Percentiles rank a stretch among this genome's conserved stretches.
These are phyloP conservation scores for Scytalidium sp. DNA, from an alignment of 2,329 filamentous ascomycete genomes.

Conservation along the genomic window DNA sequence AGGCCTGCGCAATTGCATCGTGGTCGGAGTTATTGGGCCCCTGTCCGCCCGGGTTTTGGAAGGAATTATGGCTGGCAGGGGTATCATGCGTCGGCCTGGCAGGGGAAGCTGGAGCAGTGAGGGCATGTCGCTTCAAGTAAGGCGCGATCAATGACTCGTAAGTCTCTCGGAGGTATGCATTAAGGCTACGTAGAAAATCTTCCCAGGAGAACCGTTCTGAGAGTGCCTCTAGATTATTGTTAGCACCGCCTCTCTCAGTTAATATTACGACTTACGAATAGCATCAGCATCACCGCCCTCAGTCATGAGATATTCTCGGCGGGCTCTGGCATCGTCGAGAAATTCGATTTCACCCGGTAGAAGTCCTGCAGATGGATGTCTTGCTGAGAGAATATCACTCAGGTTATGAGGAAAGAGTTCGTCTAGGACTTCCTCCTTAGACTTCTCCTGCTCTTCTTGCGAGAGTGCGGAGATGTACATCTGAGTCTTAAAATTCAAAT, in stretches of 20 bases:
- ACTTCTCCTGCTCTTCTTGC: constrained; percentile 44
- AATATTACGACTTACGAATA: constrained; percentile 30
- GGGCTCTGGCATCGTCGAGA: constrained; percentile 48
- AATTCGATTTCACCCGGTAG: constrained; percentile 59
- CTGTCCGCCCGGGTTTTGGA: background rate
- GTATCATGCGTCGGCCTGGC: background rate
- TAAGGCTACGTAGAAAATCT: constrained; percentile 58
- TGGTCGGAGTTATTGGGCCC: constrained; percentile 5
- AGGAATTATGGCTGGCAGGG: background rate
- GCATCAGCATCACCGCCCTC: constrained; percentile 45
- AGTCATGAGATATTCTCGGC: constrained; percentile 54
- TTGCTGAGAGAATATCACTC: constrained; percentile 47
- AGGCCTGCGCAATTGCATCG: constrained; percentile 11
- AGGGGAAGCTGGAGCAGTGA: constrained; percentile 19
- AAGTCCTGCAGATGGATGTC: constrained; percentile 52
- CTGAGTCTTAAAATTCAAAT: constrained; percentile 64
- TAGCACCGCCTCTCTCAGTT: constrained; percentile 3
- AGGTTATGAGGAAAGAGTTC: constrained; percentile 58
- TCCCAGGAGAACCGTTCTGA: constrained; percentile 62
- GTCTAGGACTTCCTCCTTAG: constrained; percentile 53
- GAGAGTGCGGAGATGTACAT: constrained; percentile 61
- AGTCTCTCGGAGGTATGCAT: constrained; percentile 54
- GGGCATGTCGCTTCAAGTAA: constrained; percentile 33
- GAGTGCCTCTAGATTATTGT: constrained; percentile 33
- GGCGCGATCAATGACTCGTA: constrained; percentile 49